Base-by-base conservation (phyloP, 2,329 filamentous ascomycete genomes). In the Proliferodiscus dingleyae region DNA sequence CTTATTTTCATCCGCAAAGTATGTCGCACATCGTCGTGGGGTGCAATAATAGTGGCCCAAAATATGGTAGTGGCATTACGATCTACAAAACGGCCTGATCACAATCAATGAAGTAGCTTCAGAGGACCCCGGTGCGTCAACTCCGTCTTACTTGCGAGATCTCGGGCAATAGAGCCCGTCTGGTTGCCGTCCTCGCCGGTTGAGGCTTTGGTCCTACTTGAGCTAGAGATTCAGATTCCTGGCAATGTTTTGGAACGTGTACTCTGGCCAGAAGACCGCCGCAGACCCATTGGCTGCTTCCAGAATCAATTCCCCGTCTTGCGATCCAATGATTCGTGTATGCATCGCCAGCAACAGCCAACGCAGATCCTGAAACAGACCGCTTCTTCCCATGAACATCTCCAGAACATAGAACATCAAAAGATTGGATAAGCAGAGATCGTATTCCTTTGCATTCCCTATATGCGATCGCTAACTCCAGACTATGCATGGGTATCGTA, bases 401-500 rank as follows among this genome's bases (percentile, higher is more conserved):
- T 36, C 23, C 19, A 21, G 11, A 43, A 15, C 30, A 26, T 26
- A 22, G 15, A 37, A 22, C 11, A 7, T n/a, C 13, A 9, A 21
- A 22, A 9, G 19, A 8, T 21, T 10, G 6, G 21, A 16, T 5
- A 15, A 11, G 19, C 16, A n/a, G 15, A 11, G 18, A 16, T 6
- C 4, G 10, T 15, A 22, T 33, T 41, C 16, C 11, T 29, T 41
- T 39, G 37, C 9, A 10, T 22, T 11, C 39, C 19, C 15, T 22
- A 10, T 37, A 37, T 37, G 19, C 34, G 10, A 21, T 34, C 28
- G 19, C 19, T 37, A 47, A 45, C 43, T 45, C 42, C 42, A 34
- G 18, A 29, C 18, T 23, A 45, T 33, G 23, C 39, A 34, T 24
- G 47, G 46, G 47, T 49, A 49, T 45, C 47, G 29, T 49, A 15